These are phyloP conservation scores for Gremmenia infestans DNA, from an alignment of 2,329 filamentous ascomycete genomes.

Conservation along the genomic window DNA sequence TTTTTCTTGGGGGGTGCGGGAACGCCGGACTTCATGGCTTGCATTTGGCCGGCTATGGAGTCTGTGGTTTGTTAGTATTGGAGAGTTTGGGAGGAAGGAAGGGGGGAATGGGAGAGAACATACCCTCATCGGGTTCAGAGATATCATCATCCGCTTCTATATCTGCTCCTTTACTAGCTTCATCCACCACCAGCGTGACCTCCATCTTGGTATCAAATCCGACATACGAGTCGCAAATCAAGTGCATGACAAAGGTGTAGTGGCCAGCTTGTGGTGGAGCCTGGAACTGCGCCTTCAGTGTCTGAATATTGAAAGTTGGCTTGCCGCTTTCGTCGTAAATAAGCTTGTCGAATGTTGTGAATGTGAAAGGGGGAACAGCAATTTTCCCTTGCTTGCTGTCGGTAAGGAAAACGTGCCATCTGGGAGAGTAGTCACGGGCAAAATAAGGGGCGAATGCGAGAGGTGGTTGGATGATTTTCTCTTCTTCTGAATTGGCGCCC, in stretches of 20 bases:
- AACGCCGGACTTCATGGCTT: constrained; percentile 70
- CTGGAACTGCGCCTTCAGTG: constrained; percentile 93
- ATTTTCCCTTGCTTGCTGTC: constrained; percentile 94
- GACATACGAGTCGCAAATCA: constrained; percentile 91
- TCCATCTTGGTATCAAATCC: constrained; percentile 92
- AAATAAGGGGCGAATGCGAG: constrained; percentile 90
- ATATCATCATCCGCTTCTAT: constrained; percentile 90
- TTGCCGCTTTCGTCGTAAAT: constrained; percentile 75
- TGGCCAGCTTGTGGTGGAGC: constrained; percentile 87
- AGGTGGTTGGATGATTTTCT: constrained; percentile 68
- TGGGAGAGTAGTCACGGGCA: constrained; percentile 79
- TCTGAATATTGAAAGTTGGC: constrained; percentile 93
- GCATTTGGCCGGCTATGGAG: constrained; percentile 87
- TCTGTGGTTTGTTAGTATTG: constrained; percentile 46
- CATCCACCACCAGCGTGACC: constrained; percentile 82
- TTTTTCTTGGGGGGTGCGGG: constrained; percentile 51
- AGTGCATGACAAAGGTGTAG: constrained; percentile 91
- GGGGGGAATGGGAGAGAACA: constrained; percentile 33
- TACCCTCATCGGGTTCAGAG: constrained; percentile 96
- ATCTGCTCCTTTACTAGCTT: constrained; percentile 76
- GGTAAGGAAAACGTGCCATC: constrained; percentile 92
- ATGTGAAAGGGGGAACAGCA: constrained; percentile 94
- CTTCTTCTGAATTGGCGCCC: constrained; percentile 55
- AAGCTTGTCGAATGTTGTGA: constrained; percentile 85
- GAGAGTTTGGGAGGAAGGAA: not conserved